Base-by-base conservation (phyloP, 306 rosid species). In the Vachellia pachyceras region DNA sequence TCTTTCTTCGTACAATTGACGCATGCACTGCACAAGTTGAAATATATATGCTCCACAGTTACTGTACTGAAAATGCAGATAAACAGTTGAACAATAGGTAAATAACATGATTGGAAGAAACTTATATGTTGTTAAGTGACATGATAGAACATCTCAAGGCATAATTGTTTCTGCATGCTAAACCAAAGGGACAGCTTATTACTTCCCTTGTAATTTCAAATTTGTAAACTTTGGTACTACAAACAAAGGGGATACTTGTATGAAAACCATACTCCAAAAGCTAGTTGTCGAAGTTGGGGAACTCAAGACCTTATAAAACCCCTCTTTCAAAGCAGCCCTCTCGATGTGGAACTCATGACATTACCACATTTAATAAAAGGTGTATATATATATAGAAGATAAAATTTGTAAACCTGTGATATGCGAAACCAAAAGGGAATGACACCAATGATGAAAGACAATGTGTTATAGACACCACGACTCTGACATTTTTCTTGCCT, bases 381-480 rank as follows among this genome's bases (percentile, higher is more conserved):
- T 2, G 33, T 3, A 46, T 0, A 13, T 46, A 50, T 11, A 10
- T 18, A 23, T 12, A 14, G 64, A 83, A 25, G 63, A 55, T 42
- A 58, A 35, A 22, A 64, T 35, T 22, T 9, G 63, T 46, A 70
- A 61, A 88, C 94, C 92, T 92, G 94, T 40, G 88, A 83, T 77
- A 92, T 76, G 46, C 92, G 91, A 72, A 92, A 84, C 93, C 91
- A 89, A 72, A 69, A 92, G 35, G 97, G 91, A 72, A 90, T 39
- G 73, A 90, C 49, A 69, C 90, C 86, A 47, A 83, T 79, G 39
- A 86, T 67, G 85, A 87, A 86, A 83, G 86, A 86, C 23, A 81
- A 75, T 3, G 84, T 66, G 40, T 86, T 90, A 72, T 87, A 92
- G 83, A 83, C 69, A 64, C 90, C 91, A 18, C 57, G 87, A 22